A percentile compares a stretch with the other conserved stretches of the same genome.
These are phyloP conservation scores for Collariella sp. DNA, from an alignment of 495 filamentous ascomycete species.

Conservation along the genomic window DNA sequence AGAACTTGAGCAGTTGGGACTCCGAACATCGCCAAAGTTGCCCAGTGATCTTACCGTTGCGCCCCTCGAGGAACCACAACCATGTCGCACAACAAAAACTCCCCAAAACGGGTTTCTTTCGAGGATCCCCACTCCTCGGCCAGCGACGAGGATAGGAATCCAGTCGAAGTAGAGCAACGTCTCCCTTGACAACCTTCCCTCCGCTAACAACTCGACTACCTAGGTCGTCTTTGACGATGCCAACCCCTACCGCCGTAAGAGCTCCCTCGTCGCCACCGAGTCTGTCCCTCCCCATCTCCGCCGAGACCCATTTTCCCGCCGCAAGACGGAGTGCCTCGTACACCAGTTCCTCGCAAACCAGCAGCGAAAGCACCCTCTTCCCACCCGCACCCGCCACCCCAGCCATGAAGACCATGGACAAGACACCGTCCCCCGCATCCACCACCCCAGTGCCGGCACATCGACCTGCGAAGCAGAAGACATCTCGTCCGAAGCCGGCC, in stretches of 20 bases:
- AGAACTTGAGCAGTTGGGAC: background rate
- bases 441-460: constrained; percentile 11
- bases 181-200: background rate
- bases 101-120: background rate
- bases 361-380: constrained; percentile 13
- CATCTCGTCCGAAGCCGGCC: constrained; percentile 20
- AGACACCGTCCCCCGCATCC: background rate
- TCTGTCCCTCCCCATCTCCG: constrained; percentile 34
- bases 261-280: constrained; percentile 64
- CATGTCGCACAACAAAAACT: background rate
- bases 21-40: background rate
- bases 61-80: background rate
- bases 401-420: background rate
- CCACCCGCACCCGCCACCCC: background rate
- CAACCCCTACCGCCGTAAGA: constrained; percentile 71
- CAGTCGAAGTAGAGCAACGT: constrained; percentile 33
- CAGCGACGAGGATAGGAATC: constrained; percentile 35
- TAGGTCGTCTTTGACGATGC: constrained; percentile 69
- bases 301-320: constrained; percentile 15
- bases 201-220: background rate
- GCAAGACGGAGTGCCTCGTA: constrained; percentile 67
- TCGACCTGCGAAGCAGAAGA: constrained; percentile 16
- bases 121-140: constrained; percentile 22
- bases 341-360: constrained; percentile 66
- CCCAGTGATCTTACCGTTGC: too few relatives aligned